Evolutionary conservation across 2,329 filamentous ascomycete genomes (phyloP), one percentile per base, ranked within the genome.

Genomic region (Aureobasidium zeae): DNA sequence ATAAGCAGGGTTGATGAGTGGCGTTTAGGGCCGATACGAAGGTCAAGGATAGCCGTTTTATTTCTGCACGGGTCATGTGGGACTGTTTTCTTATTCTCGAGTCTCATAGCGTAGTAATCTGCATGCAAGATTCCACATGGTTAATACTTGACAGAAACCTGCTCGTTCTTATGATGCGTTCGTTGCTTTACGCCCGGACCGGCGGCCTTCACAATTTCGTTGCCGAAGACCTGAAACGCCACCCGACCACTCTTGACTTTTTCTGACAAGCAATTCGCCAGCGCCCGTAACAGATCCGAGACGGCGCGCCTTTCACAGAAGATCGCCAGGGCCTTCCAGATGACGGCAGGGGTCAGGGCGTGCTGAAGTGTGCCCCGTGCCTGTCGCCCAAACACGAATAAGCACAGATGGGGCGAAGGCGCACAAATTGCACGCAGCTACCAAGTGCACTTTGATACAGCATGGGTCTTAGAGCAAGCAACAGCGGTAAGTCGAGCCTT

Each of bases 31-130:
- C n/a, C 34, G 22, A 39, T 22, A 41, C 25, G 29, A 28, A 26
- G 26, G n/a, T n/a, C n/a, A n/a, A n/a, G 9, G 44, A 46, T 46
- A 41, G 29, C 35, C 36, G 44, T 46, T 39, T 46, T 45, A 22
- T n/a, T n/a, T n/a, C 21, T 9, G n/a, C n/a, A n/a, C n/a, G n/a
- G n/a, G n/a, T n/a, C n/a, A n/a, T n/a, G n/a, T n/a, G n/a, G n/a
- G n/a, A n/a, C n/a, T n/a, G n/a, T n/a, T n/a, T n/a, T n/a, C n/a
- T n/a, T n/a, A n/a, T n/a, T n/a, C n/a, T n/a, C n/a, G n/a, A n/a
- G n/a, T n/a, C n/a, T n/a, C n/a, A n/a, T n/a, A n/a, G n/a, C n/a
- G n/a, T n/a, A n/a, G 30, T 30, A 43, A 34, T 25, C 25, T 32
- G 29, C 39, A 43, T 34, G 29, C 39, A n/a, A 43, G n/a, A n/a